A percentile compares a stretch with the other conserved stretches of the same genome.
Evolutionary conservation across 768 basidiomycete genomes (phyloP).

Genomic region (Glaciozyma antarctica): DNA sequence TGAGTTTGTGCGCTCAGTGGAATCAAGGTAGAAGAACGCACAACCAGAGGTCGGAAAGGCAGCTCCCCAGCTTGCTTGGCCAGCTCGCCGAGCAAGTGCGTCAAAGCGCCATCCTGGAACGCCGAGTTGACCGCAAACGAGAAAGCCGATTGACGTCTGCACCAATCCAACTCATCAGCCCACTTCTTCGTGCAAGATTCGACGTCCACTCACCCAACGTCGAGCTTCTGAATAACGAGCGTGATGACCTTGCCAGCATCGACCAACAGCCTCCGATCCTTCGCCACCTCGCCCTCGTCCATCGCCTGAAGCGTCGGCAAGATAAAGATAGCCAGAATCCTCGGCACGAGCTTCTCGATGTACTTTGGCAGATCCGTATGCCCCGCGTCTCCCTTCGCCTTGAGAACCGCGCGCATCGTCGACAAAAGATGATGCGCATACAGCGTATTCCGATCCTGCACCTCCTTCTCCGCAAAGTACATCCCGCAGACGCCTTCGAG

Average conservation of each 20-base stretch:
- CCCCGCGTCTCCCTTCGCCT: conserved; percentile 44
- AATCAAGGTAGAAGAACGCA: not conserved
- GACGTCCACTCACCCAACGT: conserved; percentile 51
- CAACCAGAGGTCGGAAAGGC: conserved; percentile 13
- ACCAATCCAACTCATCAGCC: not conserved
- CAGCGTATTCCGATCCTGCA: conserved; percentile 47
- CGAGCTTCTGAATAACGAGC: conserved; percentile 56
- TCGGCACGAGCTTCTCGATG: conserved; percentile 62
- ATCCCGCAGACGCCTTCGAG: conserved; percentile 46
- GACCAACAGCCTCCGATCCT: conserved; percentile 51
- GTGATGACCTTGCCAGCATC: conserved; percentile 60
- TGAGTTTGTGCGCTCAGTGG: too few relatives aligned
- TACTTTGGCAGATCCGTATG: conserved; percentile 71
- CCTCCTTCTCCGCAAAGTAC: not conserved
- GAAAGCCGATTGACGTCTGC: conserved; percentile 18
- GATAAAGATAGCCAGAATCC: conserved; percentile 59
- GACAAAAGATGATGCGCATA: conserved; percentile 76
- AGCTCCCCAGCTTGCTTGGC: conserved; percentile 2
- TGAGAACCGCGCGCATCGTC: conserved; percentile 56
- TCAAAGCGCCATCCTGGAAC: conserved; percentile 7
- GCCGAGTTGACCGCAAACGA: conserved; percentile 4
- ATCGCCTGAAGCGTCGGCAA: conserved; percentile 36
- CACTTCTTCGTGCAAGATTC: too few relatives aligned
- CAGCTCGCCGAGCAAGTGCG: not conserved
- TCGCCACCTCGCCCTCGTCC: conserved; percentile 36